Percentiles rank a stretch among this genome's conserved stretches.
Conservation (phyloP, 225 moss, liverwort and hornwort genomes). For the Asterella californica region DNA sequence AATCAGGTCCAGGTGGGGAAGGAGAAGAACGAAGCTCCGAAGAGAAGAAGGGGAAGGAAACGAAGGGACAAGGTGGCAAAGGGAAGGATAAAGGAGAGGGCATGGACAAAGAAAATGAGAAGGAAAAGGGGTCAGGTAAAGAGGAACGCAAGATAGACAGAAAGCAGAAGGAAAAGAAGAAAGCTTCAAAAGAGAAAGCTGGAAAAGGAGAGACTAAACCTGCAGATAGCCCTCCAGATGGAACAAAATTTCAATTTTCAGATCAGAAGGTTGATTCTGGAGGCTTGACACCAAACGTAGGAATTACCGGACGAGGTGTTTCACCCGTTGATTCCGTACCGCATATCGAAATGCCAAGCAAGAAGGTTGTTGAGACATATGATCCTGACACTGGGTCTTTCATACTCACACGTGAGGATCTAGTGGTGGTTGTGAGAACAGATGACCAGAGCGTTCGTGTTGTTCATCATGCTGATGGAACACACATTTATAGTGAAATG, state of each 20-base stretch:
- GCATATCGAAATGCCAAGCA: constrained; percentile 49
- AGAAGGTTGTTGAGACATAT: constrained; percentile 56
- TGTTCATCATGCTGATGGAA: constrained; percentile 92
- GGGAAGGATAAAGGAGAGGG: constrained; percentile 20
- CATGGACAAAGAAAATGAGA: too few species aligned
- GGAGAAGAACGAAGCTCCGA: constrained; percentile 6
- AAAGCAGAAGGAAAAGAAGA: constrained; percentile 4
- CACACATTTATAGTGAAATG: constrained; percentile 65
- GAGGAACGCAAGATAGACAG: constrained; percentile 10
- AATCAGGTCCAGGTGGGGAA: background rate
- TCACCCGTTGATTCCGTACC: constrained; percentile 17
- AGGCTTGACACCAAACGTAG: background rate
- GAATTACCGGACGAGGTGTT: constrained; percentile 15
- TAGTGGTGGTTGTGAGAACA: constrained; percentile 69
- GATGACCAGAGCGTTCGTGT: constrained; percentile 45
- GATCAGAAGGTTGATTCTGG: constrained; percentile 9
- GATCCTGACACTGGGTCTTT: constrained; percentile 70
- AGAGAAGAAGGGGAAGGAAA: background rate
- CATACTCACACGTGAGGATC: constrained; percentile 74
- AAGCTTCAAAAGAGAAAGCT: constrained; percentile 12
- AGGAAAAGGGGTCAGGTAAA: constrained; percentile 16
- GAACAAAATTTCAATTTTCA: constrained; percentile 1
- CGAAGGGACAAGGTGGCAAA: constrained; percentile 10
- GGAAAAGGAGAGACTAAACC: constrained; percentile 4
- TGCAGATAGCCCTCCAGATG: background rate